These are phyloP conservation scores for Talaromyces rugulosus DNA, from an alignment of 2,329 filamentous ascomycete species.

Conservation along the genomic window DNA sequence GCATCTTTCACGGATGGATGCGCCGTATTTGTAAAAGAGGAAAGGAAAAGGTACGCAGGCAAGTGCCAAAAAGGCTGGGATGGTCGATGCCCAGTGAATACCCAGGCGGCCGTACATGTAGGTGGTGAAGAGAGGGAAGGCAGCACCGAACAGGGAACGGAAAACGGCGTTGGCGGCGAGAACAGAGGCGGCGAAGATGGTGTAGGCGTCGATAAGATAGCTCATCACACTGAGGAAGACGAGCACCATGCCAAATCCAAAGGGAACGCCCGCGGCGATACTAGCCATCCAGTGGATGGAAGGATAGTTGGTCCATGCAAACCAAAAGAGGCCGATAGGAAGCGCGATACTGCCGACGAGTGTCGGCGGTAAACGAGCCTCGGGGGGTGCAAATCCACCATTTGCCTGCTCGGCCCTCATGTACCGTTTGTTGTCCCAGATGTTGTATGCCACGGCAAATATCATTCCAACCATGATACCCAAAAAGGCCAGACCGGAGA, in stretches of 20 bases:
- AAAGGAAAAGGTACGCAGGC: conserved; percentile 43
- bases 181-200: conserved; percentile 40
- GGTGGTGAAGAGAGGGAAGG: conserved; percentile 46
- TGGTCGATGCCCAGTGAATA: conserved; percentile 45
- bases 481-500: conserved; percentile 46
- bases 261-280: conserved; percentile 33
- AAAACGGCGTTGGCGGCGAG: conserved; percentile 45
- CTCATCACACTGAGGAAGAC: conserved; percentile 40
- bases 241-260: conserved; percentile 41
- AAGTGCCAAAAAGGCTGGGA: conserved; percentile 45
- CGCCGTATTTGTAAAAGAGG: conserved; percentile 41
- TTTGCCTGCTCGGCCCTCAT: conserved; percentile 38
- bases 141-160: conserved; percentile 44
- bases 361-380: conserved; percentile 51
- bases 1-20: conserved; percentile 36
- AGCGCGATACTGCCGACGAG: conserved; percentile 49
- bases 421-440: conserved; percentile 41
- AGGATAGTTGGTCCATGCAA: conserved; percentile 55
- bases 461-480: conserved; percentile 44
- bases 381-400: conserved; percentile 58
- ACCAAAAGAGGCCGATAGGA: conserved; percentile 57
- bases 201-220: conserved; percentile 42
- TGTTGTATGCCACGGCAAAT: conserved; percentile 36
- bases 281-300: conserved; percentile 37
- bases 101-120: conserved; percentile 44